These are phyloP conservation scores for Striga hermonthica DNA, from an alignment of 305 asterid species.

Conservation along the genomic window DNA sequence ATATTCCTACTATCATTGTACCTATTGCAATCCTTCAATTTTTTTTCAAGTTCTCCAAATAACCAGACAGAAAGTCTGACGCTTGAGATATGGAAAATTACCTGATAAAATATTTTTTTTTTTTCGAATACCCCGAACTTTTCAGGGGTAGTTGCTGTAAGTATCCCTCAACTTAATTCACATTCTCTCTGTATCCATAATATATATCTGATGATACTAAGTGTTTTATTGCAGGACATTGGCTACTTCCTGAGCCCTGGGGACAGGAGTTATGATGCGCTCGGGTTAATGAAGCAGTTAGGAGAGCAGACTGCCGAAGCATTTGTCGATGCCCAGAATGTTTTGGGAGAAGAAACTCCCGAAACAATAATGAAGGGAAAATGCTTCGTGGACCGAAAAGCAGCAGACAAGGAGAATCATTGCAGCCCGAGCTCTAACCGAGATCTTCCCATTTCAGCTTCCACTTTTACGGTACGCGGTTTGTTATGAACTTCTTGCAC, in stretches of 20 bases:
- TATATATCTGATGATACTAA: conserved; percentile 11
- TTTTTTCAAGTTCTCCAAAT: too few relatives aligned
- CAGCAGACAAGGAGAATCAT: conserved; percentile 40
- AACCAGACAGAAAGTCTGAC: too few relatives aligned
- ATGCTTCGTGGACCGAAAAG: conserved; percentile 38
- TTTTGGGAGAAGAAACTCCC: conserved; percentile 88
- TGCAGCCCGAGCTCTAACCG: conserved; percentile 33
- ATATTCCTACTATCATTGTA: too few relatives aligned
- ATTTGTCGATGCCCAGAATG: conserved; percentile 88
- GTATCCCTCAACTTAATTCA: neutral
- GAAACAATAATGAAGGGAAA: conserved; percentile 64
- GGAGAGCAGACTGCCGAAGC: conserved; percentile 90
- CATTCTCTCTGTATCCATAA: neutral
- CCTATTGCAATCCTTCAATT: too few relatives aligned
- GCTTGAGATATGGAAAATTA: too few relatives aligned
- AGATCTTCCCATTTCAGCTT: conserved; percentile 33
- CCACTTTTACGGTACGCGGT: conserved; percentile 55
- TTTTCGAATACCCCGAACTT: too few relatives aligned
- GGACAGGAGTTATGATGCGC: conserved; percentile 77
- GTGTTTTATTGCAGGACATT: conserved; percentile 58
- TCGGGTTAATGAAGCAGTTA: conserved; percentile 89
- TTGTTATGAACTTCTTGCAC: neutral
- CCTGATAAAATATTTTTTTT: too few relatives aligned
- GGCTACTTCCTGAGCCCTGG: conserved; percentile 81
- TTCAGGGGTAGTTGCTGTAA: neutral